Base-by-base conservation (phyloP, 768 basidiomycete genomes). In the Pleurotus platypus region DNA sequence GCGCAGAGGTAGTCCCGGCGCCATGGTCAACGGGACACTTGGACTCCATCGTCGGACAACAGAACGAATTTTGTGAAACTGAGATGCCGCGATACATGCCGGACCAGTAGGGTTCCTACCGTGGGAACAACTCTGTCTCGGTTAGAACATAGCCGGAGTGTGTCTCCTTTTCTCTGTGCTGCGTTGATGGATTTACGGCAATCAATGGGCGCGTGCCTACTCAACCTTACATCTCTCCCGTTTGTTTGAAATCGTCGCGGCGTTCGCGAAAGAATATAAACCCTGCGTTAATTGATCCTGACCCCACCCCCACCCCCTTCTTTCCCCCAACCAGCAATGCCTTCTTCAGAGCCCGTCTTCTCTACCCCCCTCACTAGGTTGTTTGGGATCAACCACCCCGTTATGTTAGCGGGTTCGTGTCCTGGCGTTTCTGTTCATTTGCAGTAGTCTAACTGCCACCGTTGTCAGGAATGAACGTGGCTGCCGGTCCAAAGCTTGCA, bases 401-500 rank as follows among this genome's bases (percentile, higher is more conserved):
- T 93, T 66, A 85, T 93, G 82, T 78, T 93, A 26, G 92, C 91
- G 62, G 89, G 87, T 75, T 75, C 68, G 64, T 56, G 64, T 58
- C 12, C 48, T 15, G 15, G 18, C 47, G 49, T 18, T 18, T 13
- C 47, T 16, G 38, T n/a, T 12, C 22, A 6, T 2, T 49, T 15
- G 20, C 42, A n/a, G 42, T 2, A 5, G 42, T 12, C 27, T 56
- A 26, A n/a, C 55, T 55, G 43, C 58, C 39, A 6, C 11, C 26
- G 22, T 27, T 49, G 8, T 39, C 40, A 72, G 81, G 87, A 56
- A 92, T 93, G 91, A 92, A 90, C 66, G 85, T 93, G 30, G 92
- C 91, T 51, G 89, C 92, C 47, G 90, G 90, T 5, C 90, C 92
- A 9, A 87, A 79, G 70, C 74, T 94, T 6, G 92, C 92, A 16